Base-by-base conservation (phyloP, 179 eudicot species). In the Spergularia azorica region DNA sequence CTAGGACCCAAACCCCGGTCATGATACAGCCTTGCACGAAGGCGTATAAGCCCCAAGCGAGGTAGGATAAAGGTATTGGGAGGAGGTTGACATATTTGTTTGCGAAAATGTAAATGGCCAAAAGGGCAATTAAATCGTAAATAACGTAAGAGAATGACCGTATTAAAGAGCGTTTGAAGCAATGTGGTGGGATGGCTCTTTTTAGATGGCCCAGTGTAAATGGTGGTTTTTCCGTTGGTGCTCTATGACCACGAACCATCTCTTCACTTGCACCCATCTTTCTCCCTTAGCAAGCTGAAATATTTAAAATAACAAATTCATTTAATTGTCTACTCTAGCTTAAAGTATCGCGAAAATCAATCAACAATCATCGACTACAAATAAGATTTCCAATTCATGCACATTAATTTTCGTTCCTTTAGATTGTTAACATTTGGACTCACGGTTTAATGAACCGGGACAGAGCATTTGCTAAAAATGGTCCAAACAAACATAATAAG, bases 1-100 rank as follows among this genome's bases (percentile, higher is more conserved):
- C 92, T 43, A 87, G 76, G 83, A 89, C 92, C 89, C 92, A 89
- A 21, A 89, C 88, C 4, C 92, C 90, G 0, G 90, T 87, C 59
- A 87, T 76, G n/a, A 87, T 73, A 57, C 87, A 83, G 39, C 92
- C 92, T 67, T 85, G 89, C 72, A 80, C 60, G 18, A 64, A 57
- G 72, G 78, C 74, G 76, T 89, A 89, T 18, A 82, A 14, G 9
- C 85, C 85, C 92, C 92, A 89, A 7, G 90, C 90, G 0, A 82
- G 36, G 76, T 67, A 83, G 74, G 74, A 3, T 43, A 87, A 77
- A 4, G 88, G 79, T 48, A 73, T 62, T 11, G 90, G 92, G 54
- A 87, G 78, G 71, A 76, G 84, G 8, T 63, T 78, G 70, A 87
- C 69, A 80, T 84, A 89, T 63, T 64, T 82, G n/a, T 81, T 81